These are phyloP conservation scores for Colletotrichum sansevieriae DNA, from an alignment of 2,329 filamentous ascomycete species.

Conservation along the genomic window DNA sequence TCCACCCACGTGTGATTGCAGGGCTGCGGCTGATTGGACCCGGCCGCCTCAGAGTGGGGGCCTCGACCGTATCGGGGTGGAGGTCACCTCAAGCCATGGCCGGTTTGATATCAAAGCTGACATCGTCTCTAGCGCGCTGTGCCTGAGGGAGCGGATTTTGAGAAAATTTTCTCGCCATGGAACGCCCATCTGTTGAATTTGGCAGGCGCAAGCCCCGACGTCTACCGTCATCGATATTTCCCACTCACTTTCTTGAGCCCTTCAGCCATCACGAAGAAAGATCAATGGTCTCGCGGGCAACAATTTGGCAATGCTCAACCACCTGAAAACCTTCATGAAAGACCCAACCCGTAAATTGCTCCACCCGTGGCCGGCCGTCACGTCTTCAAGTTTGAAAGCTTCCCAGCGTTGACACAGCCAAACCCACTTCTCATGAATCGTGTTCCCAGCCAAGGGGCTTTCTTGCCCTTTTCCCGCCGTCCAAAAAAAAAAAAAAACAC, in stretches of 20 bases:
- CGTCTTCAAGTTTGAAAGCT: conserved; percentile 26
- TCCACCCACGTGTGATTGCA: conserved; percentile 43
- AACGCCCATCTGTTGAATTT: conserved; percentile 14
- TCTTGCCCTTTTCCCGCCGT: background rate
- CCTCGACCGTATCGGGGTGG: conserved; percentile 36
- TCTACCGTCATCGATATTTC: conserved; percentile 2
- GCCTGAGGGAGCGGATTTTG: conserved; percentile 33
- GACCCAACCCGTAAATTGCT: background rate
- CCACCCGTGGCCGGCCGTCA: conserved; percentile 27
- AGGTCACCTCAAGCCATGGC: conserved; percentile 42
- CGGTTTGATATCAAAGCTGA: conserved; percentile 42
- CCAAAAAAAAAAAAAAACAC: background rate
- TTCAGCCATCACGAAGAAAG: conserved; percentile 1
- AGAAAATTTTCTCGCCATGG: conserved; percentile 31
- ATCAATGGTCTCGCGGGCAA: background rate
- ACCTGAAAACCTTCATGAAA: background rate
- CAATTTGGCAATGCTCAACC: background rate
- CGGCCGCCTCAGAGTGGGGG: conserved; percentile 38
- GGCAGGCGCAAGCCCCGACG: background rate
- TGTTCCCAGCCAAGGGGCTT: conserved; percentile 33
- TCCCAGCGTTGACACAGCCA: conserved; percentile 30
- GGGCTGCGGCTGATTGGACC: conserved; percentile 41
- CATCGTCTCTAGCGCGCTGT: conserved; percentile 21
- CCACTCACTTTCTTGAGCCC: background rate
- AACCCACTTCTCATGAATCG: conserved; percentile 42